A percentile compares a stretch with the other conserved stretches of the same genome.
These are phyloP conservation scores for Limnanthes douglasii DNA, from an alignment of 345 rosid genomes.

Conservation along the genomic window DNA sequence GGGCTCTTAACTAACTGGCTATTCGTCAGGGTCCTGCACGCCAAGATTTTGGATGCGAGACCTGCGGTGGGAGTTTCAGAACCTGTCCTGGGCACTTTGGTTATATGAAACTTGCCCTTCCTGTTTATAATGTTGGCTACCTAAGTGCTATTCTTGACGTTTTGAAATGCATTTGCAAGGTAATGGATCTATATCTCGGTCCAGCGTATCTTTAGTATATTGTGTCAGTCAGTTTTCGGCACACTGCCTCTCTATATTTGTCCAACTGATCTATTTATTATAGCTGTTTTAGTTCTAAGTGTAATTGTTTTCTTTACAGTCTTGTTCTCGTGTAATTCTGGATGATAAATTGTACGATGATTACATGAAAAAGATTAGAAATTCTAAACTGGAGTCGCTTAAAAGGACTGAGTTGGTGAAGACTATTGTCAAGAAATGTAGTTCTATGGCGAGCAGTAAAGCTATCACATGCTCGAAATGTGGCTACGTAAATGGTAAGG, in stretches of 20 bases:
- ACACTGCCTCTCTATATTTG: too few relatives aligned
- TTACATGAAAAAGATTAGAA: slow-evolving; percentile 56
- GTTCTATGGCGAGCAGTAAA: slow-evolving; percentile 45
- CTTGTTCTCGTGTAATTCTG: slow-evolving; percentile 62
- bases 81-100: slow-evolving; percentile 95
- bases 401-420: slow-evolving; percentile 49
- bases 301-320: slow-evolving; percentile 23
- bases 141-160: slow-evolving; percentile 49
- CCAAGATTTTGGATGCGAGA: slow-evolving; percentile 38
- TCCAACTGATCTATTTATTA: too few relatives aligned
- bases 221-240: slow-evolving; percentile 2
- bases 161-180: slow-evolving; percentile 93
- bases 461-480: slow-evolving; percentile 46
- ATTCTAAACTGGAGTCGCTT: slow-evolving; percentile 52
- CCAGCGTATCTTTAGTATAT: slow-evolving; percentile 1
- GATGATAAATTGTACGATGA: slow-evolving; percentile 37
- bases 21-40: slow-evolving; percentile 91
- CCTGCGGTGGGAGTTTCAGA: slow-evolving; percentile 43
- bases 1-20: too few relatives aligned
- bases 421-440: slow-evolving; percentile 55
- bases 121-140: slow-evolving; percentile 76
- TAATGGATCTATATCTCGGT: slow-evolving; percentile 12
- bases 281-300: too few relatives aligned
- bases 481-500: slow-evolving; percentile 67
- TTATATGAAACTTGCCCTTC: slow-evolving; percentile 62